A percentile compares a stretch with the other conserved stretches of the same genome.
These are phyloP conservation scores for Lactarius vividus DNA, from an alignment of 768 basidiomycete species.

Conservation along the genomic window DNA sequence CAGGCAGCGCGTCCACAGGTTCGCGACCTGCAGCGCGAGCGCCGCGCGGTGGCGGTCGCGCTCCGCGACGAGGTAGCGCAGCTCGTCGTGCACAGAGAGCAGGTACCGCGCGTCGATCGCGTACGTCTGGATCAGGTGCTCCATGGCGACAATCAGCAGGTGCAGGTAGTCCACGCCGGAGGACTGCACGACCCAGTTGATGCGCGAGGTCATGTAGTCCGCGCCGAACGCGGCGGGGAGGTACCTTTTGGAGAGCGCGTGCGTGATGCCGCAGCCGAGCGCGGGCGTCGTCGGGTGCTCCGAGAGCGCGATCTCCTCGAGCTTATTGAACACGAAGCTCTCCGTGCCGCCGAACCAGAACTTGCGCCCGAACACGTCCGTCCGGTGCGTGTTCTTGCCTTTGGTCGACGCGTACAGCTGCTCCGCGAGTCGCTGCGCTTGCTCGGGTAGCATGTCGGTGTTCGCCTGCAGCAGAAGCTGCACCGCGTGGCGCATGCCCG, in stretches of 20 bases:
- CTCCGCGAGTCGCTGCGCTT: slow-evolving; percentile 78
- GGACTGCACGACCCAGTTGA: slow-evolving; percentile 99
- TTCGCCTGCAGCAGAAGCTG: slow-evolving; percentile 85
- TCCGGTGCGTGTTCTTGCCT: slow-evolving; percentile 79
- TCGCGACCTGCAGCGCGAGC: slow-evolving; percentile 90
- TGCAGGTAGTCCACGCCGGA: slow-evolving; percentile 99
- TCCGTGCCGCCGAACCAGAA: slow-evolving; percentile 98
- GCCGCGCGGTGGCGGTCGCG: slow-evolving; percentile 88
- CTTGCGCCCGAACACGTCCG: slow-evolving; percentile 71
- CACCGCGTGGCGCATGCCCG: slow-evolving; percentile 91
- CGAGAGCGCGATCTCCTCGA: slow-evolving; percentile 90
- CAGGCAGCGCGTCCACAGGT: slow-evolving; percentile 89
- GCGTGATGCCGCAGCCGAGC: slow-evolving; percentile 89
- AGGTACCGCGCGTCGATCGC: slow-evolving; percentile 88
- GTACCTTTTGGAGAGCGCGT: slow-evolving; percentile 87
- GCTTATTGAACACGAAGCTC: slow-evolving; percentile 95
- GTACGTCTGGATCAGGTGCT: slow-evolving; percentile 78
- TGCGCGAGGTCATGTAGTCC: slow-evolving; percentile 92
- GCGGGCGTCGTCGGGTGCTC: slow-evolving; percentile 89
- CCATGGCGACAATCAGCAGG: slow-evolving; percentile 93
- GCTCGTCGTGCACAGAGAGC: slow-evolving; percentile 95
- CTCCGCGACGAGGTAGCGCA: slow-evolving; percentile 89
- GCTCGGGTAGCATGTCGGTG: slow-evolving; percentile 68
- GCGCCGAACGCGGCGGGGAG: slow-evolving; percentile 76
- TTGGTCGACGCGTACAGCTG: slow-evolving; percentile 92